Evolutionary conservation across 1,139 yeast species (phyloP).

Genomic region (Geotrichum citri-aurantii): DNA sequence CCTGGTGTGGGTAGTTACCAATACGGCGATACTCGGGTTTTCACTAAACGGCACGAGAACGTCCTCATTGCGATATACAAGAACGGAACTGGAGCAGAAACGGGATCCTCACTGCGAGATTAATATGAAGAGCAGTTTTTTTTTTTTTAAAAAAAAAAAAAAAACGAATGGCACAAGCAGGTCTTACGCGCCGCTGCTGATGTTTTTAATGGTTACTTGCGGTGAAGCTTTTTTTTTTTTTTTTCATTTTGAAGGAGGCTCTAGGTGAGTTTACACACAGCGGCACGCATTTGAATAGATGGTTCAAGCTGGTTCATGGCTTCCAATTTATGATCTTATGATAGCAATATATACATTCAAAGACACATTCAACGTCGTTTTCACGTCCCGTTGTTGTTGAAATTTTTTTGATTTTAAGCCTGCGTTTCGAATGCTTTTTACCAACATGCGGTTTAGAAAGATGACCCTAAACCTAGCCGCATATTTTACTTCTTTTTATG

Average conservation of each 20-base stretch:
- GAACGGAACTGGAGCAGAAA: background rate
- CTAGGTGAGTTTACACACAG: background rate
- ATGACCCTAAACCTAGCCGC: background rate
- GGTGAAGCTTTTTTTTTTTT: background rate
- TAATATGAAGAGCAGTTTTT: background rate
- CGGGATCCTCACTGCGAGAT: background rate
- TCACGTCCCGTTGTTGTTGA: background rate
- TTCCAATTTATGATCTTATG: background rate
- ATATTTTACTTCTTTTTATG: background rate
- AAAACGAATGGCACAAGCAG: background rate
- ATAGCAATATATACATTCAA: background rate
- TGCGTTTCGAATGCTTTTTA: background rate
- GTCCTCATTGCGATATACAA: slow-evolving; percentile 15
- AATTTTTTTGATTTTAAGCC: background rate
- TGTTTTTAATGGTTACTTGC: background rate
- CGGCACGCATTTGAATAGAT: background rate
- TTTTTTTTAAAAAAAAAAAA: background rate
- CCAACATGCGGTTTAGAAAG: background rate
- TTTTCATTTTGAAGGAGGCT: too few species aligned
- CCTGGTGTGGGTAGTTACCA: slow-evolving; percentile 7
- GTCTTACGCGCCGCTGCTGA: background rate
- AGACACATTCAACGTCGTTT: background rate
- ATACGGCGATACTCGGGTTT: slow-evolving; percentile 4
- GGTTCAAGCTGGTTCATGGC: background rate
- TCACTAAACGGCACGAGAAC: slow-evolving; percentile 7